Evolutionary conservation across 169 alveolate species (phyloP), one percentile per base, ranked within the genome.

Genomic region (Plasmodium chabaudi): DNA sequence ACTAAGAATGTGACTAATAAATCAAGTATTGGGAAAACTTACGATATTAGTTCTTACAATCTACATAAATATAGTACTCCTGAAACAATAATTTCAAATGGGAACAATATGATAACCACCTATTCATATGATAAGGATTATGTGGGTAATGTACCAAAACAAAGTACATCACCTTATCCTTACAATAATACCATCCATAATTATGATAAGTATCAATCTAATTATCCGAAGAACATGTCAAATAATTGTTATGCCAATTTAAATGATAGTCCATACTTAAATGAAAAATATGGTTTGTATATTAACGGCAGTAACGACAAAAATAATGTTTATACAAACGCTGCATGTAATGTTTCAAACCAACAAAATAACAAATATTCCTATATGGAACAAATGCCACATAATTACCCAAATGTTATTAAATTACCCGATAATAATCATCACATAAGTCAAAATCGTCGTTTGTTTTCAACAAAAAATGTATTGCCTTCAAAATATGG

Each of bases 401-500:
- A 63, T 44, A 17, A 49, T 49, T 17, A 19, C 12, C 44, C 27
- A 13, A 59, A 46, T 49, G 72, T 9, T 27, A 59, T 42, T 27
- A 60, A 46, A 5, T 19, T 19, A 60, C 53, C 65, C 15, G 13
- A 55, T 56, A 19, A 56, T 53, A 3, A 34, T 19, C 21, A 15
- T 12, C 44, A 25, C 1, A 63, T 42, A 46, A 47, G 23, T 15
- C 53, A 79, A 44, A 51, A 42, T 42, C 89, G 55, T 57, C 89
- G 51, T 57, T 49, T 79, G 42, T 51, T 49, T 56, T 34, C 55
- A 23, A 47, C 88, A 75, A 15, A 63, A 25, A 60, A 65, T 67
- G 49, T 51, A n/a, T 34, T 63, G 23, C 51, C 74, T 25, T 75
- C 88, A 17, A 46, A 61, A 39, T 53, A 51, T 56, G 3, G 27